Evolutionary conservation across 202 grass and related monocot genomes (phyloP).

Genomic region (Digitaria exilis): DNA sequence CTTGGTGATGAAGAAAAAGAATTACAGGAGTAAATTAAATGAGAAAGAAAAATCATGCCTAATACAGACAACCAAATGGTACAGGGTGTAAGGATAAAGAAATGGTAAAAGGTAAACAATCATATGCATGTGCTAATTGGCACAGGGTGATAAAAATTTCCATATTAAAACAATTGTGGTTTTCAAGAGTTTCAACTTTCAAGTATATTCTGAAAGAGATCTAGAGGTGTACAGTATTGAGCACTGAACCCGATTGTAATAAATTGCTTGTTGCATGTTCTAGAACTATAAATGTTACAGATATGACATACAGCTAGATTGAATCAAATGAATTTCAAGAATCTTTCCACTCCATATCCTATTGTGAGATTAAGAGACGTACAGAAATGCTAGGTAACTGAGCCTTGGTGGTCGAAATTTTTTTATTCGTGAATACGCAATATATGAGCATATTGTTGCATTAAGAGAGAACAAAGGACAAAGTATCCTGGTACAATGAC

Average conservation of each 20-base stretch:
- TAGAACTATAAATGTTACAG: neutral
- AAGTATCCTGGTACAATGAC: neutral
- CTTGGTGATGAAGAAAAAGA: constrained; percentile 20
- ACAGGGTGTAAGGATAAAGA: neutral
- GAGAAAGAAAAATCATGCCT: constrained; percentile 22
- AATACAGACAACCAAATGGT: neutral
- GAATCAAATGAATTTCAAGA: neutral
- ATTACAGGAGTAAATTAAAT: constrained; percentile 26
- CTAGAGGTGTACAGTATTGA: neutral
- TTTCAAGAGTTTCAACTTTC: neutral
- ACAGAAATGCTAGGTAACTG: neutral
- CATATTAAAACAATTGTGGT: neutral
- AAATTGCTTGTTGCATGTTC: neutral
- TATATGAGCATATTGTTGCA: neutral
- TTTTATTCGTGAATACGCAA: neutral
- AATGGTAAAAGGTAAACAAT: constrained; percentile 9
- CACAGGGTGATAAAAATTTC: neutral
- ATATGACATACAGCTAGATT: neutral
- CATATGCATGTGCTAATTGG: constrained; percentile 1
- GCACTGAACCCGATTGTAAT: neutral
- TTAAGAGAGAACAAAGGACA: neutral
- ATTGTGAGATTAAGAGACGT: neutral
- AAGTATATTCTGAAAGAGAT: neutral
- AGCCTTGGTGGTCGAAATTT: neutral
- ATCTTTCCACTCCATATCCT: neutral